These are phyloP conservation scores for Aspergillus ostianus DNA, from an alignment of 495 filamentous ascomycete genomes.

Conservation along the genomic window DNA sequence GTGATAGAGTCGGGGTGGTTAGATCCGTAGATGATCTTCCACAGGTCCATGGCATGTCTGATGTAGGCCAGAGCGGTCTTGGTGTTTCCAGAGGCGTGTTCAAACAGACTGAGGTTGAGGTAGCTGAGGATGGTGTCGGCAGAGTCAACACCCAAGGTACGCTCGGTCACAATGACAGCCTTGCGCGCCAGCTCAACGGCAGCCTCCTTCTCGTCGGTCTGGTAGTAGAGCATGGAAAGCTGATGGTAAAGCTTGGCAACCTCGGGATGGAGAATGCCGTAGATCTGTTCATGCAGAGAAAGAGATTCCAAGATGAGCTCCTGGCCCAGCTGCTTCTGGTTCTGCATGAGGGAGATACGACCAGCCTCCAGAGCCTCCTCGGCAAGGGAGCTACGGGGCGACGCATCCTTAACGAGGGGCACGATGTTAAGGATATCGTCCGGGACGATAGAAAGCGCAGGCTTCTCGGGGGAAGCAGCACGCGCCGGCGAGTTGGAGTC, in stretches of 20 bases:
- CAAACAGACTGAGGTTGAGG: slow-evolving; percentile 92
- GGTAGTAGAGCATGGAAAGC: slow-evolving; percentile 91
- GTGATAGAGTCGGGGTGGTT: slow-evolving; percentile 98
- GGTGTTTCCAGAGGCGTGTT: slow-evolving; percentile 88
- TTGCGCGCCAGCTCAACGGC: slow-evolving; percentile 95
- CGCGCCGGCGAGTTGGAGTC: slow-evolving; percentile 54
- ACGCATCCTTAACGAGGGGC: slow-evolving; percentile 90
- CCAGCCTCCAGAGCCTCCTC: slow-evolving; percentile 96
- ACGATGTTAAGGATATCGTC: slow-evolving; percentile 91
- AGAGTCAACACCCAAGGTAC: slow-evolving; percentile 91
- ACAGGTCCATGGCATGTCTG: slow-evolving; percentile 88
- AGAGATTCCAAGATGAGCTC: slow-evolving; percentile 93
- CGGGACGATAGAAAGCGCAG: slow-evolving; percentile 61
- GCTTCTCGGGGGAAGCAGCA: slow-evolving; percentile 34
- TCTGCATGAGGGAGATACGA: slow-evolving; percentile 88
- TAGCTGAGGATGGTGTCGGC: slow-evolving; percentile 91
- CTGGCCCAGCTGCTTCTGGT: slow-evolving; percentile 93
- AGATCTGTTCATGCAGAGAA: slow-evolving; percentile 97
- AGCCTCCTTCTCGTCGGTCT: slow-evolving; percentile 91
- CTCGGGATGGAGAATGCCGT: slow-evolving; percentile 95
- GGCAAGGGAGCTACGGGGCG: slow-evolving; percentile 81
- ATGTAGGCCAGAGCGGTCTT: slow-evolving; percentile 79
- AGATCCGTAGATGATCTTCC: slow-evolving; percentile 93
- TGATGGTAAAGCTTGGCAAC: slow-evolving; percentile 93
- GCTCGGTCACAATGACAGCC: slow-evolving; percentile 91